These are phyloP conservation scores for Geranomyces michiganensis DNA, from an alignment of 192 early-diverging fungal genomes.

Conservation along the genomic window DNA sequence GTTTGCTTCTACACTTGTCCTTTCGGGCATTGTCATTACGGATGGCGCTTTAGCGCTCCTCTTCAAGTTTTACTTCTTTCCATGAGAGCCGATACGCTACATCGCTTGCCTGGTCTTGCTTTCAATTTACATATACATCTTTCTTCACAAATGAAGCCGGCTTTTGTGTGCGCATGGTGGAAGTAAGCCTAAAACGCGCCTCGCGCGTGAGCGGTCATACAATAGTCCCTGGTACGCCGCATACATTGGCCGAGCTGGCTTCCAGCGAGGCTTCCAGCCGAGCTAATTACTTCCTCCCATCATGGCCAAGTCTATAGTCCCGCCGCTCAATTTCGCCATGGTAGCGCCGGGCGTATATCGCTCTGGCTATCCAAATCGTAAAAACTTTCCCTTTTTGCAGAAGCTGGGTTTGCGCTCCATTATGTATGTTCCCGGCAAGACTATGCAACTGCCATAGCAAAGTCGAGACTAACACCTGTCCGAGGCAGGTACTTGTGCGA, in stretches of 20 bases:
- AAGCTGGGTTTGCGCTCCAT: conserved; percentile 86
- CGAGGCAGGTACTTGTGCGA: conserved; percentile 77
- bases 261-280: too few relatives aligned
- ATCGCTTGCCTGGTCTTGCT: too few relatives aligned
- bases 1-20: conserved; percentile 34
- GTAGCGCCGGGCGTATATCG: conserved; percentile 93
- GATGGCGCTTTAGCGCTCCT: conserved; percentile 55
- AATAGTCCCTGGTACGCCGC: too few relatives aligned
- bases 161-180: too few relatives aligned
- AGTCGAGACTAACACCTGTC: not conserved
- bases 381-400: conserved; percentile 87
- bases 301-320: conserved; percentile 2
- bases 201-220: too few relatives aligned
- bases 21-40: conserved; percentile 32
- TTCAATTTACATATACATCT: too few relatives aligned
- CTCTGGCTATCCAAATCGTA: conserved; percentile 89
- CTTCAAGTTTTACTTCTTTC: conserved; percentile 83
- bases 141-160: too few relatives aligned
- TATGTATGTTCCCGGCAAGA: conserved; percentile 57
- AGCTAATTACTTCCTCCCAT: too few relatives aligned
- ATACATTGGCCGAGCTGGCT: too few relatives aligned
- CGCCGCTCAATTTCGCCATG: conserved; percentile 84
- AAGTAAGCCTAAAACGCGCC: too few relatives aligned
- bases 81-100: not conserved
- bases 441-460: not conserved